Evolutionary conservation across 768 basidiomycete genomes (phyloP).

Genomic region (Pholiota molesta): DNA sequence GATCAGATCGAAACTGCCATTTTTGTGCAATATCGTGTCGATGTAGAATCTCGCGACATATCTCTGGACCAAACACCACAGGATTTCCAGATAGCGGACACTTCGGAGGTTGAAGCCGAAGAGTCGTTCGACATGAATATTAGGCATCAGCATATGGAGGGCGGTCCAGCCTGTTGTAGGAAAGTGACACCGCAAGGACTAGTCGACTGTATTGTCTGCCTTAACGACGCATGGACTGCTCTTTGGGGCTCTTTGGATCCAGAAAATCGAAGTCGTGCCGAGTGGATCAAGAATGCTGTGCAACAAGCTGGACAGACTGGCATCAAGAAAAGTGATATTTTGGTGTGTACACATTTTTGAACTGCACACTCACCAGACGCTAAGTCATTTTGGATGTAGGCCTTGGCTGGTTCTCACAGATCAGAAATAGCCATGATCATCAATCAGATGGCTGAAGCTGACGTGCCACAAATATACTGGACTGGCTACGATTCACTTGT

Average conservation of each 20-base stretch:
- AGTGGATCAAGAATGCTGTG: constrained; percentile 39
- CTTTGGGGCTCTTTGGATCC: constrained; percentile 30
- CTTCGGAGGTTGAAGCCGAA: constrained; percentile 1
- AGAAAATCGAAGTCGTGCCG: constrained; percentile 31
- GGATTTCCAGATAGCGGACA: constrained; percentile 14
- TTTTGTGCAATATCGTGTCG: constrained; percentile 39
- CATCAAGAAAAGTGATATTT: constrained; percentile 37
- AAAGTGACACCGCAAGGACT: constrained; percentile 31
- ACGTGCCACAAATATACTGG: constrained; percentile 67
- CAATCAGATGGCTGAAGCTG: constrained; percentile 42
- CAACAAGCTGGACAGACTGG: constrained; percentile 41
- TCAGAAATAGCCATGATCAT: constrained; percentile 14
- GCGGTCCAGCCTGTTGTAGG: constrained; percentile 52
- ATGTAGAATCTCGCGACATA: constrained; percentile 12
- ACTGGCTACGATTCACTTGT: constrained; percentile 58
- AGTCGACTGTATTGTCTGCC: constrained; percentile 48
- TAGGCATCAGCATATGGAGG: constrained; percentile 48
- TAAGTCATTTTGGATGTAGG: constrained; percentile 3
- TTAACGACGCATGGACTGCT: constrained; percentile 42
- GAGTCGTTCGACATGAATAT: constrained; percentile 11
- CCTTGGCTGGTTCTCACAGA: constrained; percentile 5
- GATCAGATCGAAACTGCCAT: constrained; percentile 80
- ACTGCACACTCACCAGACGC: background rate
- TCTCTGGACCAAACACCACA: constrained; percentile 25
- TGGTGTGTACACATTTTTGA: constrained; percentile 30